Conservation (phyloP, 352 stramenopile genomes). For the Globisporangium abappressorium region DNA sequence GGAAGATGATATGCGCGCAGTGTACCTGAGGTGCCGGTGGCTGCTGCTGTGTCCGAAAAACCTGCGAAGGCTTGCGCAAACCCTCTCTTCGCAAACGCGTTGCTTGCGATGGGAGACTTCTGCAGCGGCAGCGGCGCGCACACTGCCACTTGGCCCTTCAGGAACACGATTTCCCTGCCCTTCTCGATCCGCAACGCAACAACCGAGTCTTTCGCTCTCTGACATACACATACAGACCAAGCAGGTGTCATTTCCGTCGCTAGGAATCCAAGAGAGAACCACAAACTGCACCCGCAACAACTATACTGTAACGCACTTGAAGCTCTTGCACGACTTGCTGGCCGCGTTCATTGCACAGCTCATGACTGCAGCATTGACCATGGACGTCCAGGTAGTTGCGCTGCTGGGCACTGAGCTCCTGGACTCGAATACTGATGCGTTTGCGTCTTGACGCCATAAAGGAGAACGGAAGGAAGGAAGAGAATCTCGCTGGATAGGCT, state of each 20-base stretch:
- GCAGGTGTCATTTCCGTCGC: background rate
- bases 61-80: background rate
- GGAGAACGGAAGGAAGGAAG: background rate
- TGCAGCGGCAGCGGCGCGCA: background rate
- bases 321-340: too few relatives aligned
- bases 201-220: background rate
- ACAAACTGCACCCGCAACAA: background rate
- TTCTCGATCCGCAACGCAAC: background rate
- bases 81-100: background rate
- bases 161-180: background rate
- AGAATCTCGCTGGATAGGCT: background rate
- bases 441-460: too few relatives aligned
- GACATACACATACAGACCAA: background rate
- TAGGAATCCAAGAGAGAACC: background rate
- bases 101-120: background rate
- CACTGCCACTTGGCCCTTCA: background rate
- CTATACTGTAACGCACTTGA: background rate
- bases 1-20: too few relatives aligned
- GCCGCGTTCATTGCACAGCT: too few relatives aligned
- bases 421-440: too few relatives aligned
- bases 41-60: background rate
- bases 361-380: too few relatives aligned
- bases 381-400: too few relatives aligned
- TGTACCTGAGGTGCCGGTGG: too few relatives aligned
- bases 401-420: too few relatives aligned